These are phyloP conservation scores for Papiliotrema laurentii DNA, from an alignment of 1,284 basidiomycete species.

Conservation along the genomic window DNA sequence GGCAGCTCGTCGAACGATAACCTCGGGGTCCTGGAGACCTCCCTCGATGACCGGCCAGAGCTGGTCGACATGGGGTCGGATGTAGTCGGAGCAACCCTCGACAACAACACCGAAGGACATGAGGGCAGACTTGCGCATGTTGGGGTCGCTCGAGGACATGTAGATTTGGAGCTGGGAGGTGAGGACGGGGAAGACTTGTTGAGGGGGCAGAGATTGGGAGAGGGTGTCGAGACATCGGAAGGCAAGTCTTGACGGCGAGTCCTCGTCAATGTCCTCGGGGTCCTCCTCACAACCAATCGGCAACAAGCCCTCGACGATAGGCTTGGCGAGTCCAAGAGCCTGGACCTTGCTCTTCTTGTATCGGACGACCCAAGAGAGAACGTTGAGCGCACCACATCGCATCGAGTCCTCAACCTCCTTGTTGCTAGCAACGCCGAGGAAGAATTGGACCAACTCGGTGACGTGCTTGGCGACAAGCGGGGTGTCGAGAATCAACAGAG, in stretches of 20 bases:
- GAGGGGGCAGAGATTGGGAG: conserved; percentile 87
- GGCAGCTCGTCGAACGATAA: conserved; percentile 86
- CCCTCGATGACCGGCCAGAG: conserved; percentile 94
- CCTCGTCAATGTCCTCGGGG: conserved; percentile 71
- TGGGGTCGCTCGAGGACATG: conserved; percentile 72
- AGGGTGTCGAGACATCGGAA: conserved; percentile 93
- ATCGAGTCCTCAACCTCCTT: conserved; percentile 71
- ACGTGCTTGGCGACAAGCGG: conserved; percentile 88
- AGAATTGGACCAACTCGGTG: conserved; percentile 81
- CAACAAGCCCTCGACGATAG: conserved; percentile 87
- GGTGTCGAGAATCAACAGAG: conserved; percentile 88
- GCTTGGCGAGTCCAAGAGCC: conserved; percentile 74
- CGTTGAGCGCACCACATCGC: conserved; percentile 87
- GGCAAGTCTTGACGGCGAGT: conserved; percentile 85
- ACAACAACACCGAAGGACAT: conserved; percentile 94
- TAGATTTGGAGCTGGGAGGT: conserved; percentile 75
- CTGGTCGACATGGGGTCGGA: conserved; percentile 85
- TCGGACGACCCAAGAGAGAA: conserved; percentile 92
- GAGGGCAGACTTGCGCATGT: conserved; percentile 84
- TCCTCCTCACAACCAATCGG: conserved; percentile 88
- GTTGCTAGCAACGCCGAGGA: conserved; percentile 80
- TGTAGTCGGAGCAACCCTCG: conserved; percentile 97
- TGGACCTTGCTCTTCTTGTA: conserved; percentile 98
- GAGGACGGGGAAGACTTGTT: conserved; percentile 93
- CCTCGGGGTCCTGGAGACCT: conserved; percentile 78